These are phyloP conservation scores for Metschnikowia kunwiensis DNA, from an alignment of 805 yeast species.

Conservation along the genomic window DNA sequence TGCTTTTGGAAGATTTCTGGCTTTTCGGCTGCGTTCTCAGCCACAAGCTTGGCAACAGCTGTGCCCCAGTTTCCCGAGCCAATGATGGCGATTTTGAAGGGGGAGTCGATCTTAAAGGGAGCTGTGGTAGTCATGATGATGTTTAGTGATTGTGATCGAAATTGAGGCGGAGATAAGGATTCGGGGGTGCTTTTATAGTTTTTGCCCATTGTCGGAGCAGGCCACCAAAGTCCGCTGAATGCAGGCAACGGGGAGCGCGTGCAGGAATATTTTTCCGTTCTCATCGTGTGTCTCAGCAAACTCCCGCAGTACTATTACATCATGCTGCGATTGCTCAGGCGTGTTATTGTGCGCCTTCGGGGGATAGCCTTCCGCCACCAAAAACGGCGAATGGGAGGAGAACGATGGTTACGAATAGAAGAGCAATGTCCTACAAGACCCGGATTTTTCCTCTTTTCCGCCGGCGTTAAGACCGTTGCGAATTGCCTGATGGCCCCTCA, in stretches of 20 bases:
- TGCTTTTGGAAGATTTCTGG: slow-evolving; percentile 36
- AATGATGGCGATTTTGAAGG: slow-evolving; percentile 40
- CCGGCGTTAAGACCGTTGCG: too few relatives aligned
- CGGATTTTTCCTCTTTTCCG: too few relatives aligned
- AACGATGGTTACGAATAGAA: too few relatives aligned
- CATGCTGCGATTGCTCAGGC: slow-evolving; percentile 5
- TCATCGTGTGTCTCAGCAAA: too few relatives aligned
- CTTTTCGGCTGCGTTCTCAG: slow-evolving; percentile 41
- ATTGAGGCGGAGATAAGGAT: too few relatives aligned
- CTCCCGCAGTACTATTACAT: slow-evolving; percentile 8
- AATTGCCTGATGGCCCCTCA: too few relatives aligned
- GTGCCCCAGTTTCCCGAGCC: slow-evolving; percentile 51
- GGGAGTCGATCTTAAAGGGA: slow-evolving; percentile 31
- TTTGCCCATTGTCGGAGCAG: slow-evolving; percentile 6
- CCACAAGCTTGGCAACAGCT: slow-evolving; percentile 44
- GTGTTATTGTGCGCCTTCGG: too few relatives aligned
- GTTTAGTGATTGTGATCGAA: neutral
- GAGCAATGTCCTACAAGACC: too few relatives aligned
- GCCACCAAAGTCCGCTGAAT: too few relatives aligned
- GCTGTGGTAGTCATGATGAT: slow-evolving; percentile 20
- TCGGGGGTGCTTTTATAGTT: slow-evolving; percentile 11
- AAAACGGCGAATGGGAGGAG: too few relatives aligned
- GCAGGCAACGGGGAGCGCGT: too few relatives aligned
- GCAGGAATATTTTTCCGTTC: neutral
- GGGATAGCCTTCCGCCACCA: too few relatives aligned